Evolutionary conservation across 176 grass and related monocot species (phyloP).

Genomic region (Avena sativa): DNA sequence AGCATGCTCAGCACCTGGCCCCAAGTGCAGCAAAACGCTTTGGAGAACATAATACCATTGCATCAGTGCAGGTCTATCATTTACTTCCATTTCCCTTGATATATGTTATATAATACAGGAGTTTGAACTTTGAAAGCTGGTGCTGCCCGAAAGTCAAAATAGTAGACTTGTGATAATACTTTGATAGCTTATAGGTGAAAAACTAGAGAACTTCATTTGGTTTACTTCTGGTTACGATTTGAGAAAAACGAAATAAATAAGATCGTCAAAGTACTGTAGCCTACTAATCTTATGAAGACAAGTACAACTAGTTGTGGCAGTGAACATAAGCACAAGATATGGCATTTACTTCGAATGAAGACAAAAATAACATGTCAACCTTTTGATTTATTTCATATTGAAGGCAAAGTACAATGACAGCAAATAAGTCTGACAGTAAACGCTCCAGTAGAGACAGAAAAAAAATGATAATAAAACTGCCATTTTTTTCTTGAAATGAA

Average conservation of each 20-base stretch:
- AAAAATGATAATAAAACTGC: not conserved
- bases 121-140: not conserved
- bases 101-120: not conserved
- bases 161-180: not conserved
- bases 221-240: not conserved
- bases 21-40: constrained; percentile 66
- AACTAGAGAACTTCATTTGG: not conserved
- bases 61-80: constrained; percentile 80
- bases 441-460: not conserved
- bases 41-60: constrained; percentile 71
- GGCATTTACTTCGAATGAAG: not conserved
- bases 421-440: not conserved
- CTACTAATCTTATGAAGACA: not conserved
- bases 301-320: not conserved
- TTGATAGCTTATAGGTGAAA: not conserved
- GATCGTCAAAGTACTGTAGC: not conserved
- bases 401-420: not conserved
- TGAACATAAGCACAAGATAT: not conserved
- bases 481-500: not conserved
- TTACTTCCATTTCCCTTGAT: constrained; percentile 14
- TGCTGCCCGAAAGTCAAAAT: not conserved
- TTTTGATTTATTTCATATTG: not conserved
- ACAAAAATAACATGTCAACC: not conserved
- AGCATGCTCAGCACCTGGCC: constrained; percentile 90
- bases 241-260: not conserved